Conservation (phyloP, 495 filamentous ascomycete genomes). For the Penicillium samsonianum region DNA sequence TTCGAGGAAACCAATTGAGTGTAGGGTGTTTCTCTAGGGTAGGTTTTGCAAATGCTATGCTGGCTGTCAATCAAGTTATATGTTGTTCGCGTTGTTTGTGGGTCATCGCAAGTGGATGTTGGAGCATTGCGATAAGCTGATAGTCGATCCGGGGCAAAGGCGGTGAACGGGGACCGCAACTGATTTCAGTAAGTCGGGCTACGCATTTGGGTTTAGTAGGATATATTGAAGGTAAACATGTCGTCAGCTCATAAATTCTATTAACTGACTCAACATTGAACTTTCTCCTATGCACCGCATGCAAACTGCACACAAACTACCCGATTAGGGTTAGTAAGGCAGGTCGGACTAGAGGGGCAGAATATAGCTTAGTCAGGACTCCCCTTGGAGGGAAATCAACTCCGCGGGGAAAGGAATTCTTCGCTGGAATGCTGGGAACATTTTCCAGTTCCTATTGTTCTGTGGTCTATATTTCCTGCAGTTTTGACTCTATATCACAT, state of each 20-base stretch:
- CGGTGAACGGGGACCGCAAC: neutral
- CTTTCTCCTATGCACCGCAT: neutral
- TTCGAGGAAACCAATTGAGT: neutral
- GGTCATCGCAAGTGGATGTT: neutral
- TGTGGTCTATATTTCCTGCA: neutral
- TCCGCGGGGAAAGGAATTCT: slow-evolving; percentile 14
- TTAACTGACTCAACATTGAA: neutral
- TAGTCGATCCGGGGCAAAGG: slow-evolving; percentile 31
- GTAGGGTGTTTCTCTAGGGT: neutral
- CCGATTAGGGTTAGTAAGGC: neutral
- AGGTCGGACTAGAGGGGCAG: slow-evolving; percentile 6
- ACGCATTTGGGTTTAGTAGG: neutral
- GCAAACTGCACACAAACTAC: neutral
- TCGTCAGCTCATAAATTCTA: neutral
- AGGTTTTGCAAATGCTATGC: neutral
- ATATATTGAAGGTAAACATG: neutral
- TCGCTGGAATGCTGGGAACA: slow-evolving; percentile 11
- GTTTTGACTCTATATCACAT: neutral
- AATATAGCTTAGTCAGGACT: slow-evolving; percentile 6
- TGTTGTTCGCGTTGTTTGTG: neutral
- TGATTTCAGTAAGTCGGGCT: neutral
- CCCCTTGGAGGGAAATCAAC: neutral
- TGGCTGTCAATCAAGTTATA: neutral
- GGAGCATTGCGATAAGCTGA: slow-evolving; percentile 13
- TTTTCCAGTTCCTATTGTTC: neutral